phyloP scores from a whole-genome alignment of 306 rosid genomes.

The Rubus parviflorus region DNA sequence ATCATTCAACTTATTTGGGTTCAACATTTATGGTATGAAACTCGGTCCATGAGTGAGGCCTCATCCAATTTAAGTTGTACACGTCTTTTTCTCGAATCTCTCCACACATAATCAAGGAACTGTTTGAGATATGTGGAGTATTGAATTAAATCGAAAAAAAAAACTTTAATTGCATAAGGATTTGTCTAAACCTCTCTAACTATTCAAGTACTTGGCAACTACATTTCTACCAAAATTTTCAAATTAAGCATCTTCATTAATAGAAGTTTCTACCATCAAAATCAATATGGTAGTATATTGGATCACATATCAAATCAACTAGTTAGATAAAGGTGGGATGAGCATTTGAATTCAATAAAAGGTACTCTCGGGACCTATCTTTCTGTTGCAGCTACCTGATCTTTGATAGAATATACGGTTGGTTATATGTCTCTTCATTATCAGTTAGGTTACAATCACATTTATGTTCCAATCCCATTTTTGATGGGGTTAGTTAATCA shows the following conservation, averaged over 20 bases:
- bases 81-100: too few relatives aligned
- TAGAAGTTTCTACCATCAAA: not conserved
- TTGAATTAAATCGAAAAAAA: too few relatives aligned
- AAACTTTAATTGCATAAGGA: not conserved
- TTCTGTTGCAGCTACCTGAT: not conserved
- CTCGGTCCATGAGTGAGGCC: too few relatives aligned
- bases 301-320: not conserved
- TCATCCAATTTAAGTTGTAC: too few relatives aligned
- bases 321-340: not conserved
- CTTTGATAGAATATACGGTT: not conserved
- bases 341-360: not conserved
- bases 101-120: too few relatives aligned
- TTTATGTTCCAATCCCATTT: not conserved
- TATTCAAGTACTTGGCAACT: not conserved
- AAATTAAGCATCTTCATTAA: not conserved
- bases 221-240: not conserved
- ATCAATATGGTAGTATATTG: too few relatives aligned
- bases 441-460: not conserved
- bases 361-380: not conserved
- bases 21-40: too few relatives aligned
- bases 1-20: too few relatives aligned
- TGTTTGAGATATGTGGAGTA: too few relatives aligned
- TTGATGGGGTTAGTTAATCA: not conserved
- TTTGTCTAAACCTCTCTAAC: not conserved
- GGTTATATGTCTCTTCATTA: not conserved